These are phyloP conservation scores for Mortierella alpina DNA, from an alignment of 192 early-diverging fungal species.

Conservation along the genomic window DNA sequence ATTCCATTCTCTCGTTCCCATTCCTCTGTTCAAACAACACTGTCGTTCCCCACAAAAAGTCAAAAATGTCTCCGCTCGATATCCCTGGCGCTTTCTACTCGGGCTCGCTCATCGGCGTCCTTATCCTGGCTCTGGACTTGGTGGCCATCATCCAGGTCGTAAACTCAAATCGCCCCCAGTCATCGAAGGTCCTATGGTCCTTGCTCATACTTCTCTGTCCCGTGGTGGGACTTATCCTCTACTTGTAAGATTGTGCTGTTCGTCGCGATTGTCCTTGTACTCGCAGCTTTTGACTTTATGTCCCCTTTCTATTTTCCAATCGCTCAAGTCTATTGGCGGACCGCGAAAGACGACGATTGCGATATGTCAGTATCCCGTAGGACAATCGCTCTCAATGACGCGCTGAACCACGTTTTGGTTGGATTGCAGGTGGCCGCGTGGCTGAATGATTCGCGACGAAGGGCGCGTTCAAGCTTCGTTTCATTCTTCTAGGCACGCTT, in stretches of 20 bases:
- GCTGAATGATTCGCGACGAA: too few species aligned
- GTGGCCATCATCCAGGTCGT: slow-evolving; percentile 39
- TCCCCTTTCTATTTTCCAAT: not conserved
- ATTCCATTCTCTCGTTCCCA: not conserved
- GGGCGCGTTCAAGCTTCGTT: not conserved
- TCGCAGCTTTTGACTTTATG: not conserved
- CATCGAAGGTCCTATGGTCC: slow-evolving; percentile 44
- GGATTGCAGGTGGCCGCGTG: too few species aligned
- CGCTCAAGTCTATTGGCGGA: slow-evolving; percentile 12
- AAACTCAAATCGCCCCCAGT: slow-evolving; percentile 21
- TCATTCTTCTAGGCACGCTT: too few species aligned
- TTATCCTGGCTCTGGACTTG: slow-evolving; percentile 39
- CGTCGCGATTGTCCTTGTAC: not conserved
- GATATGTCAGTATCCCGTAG: slow-evolving; percentile 45
- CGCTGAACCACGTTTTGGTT: not conserved
- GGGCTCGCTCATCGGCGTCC: slow-evolving; percentile 27
- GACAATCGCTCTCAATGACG: not conserved
- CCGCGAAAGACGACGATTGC: slow-evolving; percentile 28
- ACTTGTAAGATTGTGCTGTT: slow-evolving; percentile 13
- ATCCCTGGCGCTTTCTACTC: slow-evolving; percentile 23
- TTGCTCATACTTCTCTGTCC: slow-evolving; percentile 49
- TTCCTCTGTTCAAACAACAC: not conserved
- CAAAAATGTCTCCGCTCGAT: slow-evolving; percentile 18
- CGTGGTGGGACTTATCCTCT: slow-evolving; percentile 37
- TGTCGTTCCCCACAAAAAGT: not conserved